phyloP scores from a whole-genome alignment of 805 yeast species.

The Pichia membranifaciens region DNA sequence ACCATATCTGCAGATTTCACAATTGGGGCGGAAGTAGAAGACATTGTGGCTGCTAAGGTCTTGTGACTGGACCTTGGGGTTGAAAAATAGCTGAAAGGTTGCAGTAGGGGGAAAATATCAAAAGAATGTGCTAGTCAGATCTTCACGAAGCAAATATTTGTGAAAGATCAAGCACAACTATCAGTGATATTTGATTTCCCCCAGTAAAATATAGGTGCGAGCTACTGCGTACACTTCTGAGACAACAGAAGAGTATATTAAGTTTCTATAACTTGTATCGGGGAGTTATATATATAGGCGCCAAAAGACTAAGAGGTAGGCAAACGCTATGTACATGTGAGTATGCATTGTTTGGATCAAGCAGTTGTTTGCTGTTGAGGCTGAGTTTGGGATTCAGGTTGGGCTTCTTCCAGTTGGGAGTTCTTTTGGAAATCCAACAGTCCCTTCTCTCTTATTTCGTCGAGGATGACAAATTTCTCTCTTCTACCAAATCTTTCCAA shows the following conservation, averaged over 20 bases:
- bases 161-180: too few relatives aligned
- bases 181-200: too few relatives aligned
- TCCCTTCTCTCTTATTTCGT: slow-evolving; percentile 43
- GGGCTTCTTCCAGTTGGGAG: not conserved
- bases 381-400: not conserved
- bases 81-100: too few relatives aligned
- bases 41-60: not conserved
- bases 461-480: slow-evolving; percentile 61
- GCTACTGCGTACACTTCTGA: not conserved
- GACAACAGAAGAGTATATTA: not conserved
- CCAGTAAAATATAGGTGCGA: not conserved
- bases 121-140: too few relatives aligned
- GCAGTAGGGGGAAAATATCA: too few relatives aligned
- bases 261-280: not conserved
- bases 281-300: too few relatives aligned
- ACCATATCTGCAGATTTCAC: slow-evolving; percentile 8
- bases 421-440: slow-evolving; percentile 18
- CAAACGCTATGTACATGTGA: not conserved
- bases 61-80: too few relatives aligned
- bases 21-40: not conserved
- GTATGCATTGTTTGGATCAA: not conserved
- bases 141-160: too few relatives aligned
- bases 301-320: too few relatives aligned
- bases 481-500: slow-evolving; percentile 54
- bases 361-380: not conserved